These are phyloP conservation scores for Yamadazyma diddensiae DNA, from an alignment of 1,139 yeast genomes.

Conservation along the genomic window DNA sequence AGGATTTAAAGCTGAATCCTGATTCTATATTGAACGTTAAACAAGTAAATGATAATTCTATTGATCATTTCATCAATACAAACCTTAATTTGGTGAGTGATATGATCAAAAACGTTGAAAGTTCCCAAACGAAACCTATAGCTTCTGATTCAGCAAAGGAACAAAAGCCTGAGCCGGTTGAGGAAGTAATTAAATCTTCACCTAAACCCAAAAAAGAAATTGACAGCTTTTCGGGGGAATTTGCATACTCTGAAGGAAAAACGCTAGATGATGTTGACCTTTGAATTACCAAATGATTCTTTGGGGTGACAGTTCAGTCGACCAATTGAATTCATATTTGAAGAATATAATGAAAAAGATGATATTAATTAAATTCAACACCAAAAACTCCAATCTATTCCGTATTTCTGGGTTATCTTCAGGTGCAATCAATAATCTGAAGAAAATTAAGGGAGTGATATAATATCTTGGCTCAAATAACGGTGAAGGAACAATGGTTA, in stretches of 20 bases:
- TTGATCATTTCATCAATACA: constrained; percentile 28
- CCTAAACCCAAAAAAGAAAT: neutral
- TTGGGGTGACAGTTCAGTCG: constrained; percentile 54
- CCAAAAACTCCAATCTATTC: constrained; percentile 52
- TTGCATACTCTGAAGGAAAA: constrained; percentile 8
- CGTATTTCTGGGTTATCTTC: constrained; percentile 27
- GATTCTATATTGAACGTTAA: constrained; percentile 19
- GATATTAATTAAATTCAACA: constrained; percentile 57
- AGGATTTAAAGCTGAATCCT: constrained; percentile 22
- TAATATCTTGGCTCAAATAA: constrained; percentile 91
- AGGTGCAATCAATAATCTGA: constrained; percentile 59
- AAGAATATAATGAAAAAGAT: constrained; percentile 56
- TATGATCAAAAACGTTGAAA: constrained; percentile 4
- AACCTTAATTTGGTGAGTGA: constrained; percentile 19
- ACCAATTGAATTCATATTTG: constrained; percentile 66
- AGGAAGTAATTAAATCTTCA: neutral
- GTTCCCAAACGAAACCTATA: constrained; percentile 1
- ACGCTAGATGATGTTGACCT: constrained; percentile 8
- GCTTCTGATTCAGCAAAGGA: neutral
- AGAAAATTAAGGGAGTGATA: constrained; percentile 73
- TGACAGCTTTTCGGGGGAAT: constrained; percentile 4
- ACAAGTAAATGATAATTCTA: constrained; percentile 18
- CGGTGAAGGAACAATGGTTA: constrained; percentile 83
- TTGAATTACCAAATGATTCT: constrained; percentile 78
- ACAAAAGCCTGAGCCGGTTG: neutral